phyloP scores from a whole-genome alignment of 1,284 basidiomycete species.

The Tremellales sp. region DNA sequence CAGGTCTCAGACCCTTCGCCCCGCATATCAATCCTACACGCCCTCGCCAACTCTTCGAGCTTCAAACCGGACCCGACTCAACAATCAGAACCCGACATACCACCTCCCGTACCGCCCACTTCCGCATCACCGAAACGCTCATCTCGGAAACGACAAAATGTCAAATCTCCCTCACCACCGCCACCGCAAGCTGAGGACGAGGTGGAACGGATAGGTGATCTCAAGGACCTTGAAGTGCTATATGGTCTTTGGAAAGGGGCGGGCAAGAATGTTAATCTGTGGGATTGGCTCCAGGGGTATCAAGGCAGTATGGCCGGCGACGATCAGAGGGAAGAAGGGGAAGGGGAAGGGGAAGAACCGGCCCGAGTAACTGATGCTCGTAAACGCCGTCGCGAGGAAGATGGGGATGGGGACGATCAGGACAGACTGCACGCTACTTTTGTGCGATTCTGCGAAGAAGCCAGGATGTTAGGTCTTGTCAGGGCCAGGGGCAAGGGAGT shows the following conservation, averaged over 20 bases:
- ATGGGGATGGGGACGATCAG: conserved; percentile 13
- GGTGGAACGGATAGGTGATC: conserved; percentile 5
- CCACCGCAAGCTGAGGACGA: conserved; percentile 2
- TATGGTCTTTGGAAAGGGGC: conserved; percentile 36
- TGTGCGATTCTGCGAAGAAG: conserved; percentile 42
- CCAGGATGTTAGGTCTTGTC: conserved; percentile 41
- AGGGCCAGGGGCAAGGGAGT: conserved; percentile 28
- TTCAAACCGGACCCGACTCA: background rate
- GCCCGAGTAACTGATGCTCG: background rate
- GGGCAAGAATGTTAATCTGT: conserved; percentile 40
- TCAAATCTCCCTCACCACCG: background rate
- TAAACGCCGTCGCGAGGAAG: background rate
- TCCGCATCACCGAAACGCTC: no score
- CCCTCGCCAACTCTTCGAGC: conserved; percentile 11
- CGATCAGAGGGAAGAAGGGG: background rate
- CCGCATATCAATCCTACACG: conserved; percentile 24
- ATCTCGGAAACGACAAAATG: background rate
- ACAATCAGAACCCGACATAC: no score
- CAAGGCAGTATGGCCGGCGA: background rate
- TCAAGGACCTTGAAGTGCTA: conserved; percentile 32
- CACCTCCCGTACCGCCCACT: no score
- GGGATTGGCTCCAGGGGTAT: conserved; percentile 46
- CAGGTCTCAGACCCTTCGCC: conserved; percentile 26
- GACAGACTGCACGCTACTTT: conserved; percentile 38
- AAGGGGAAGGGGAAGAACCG: conserved; percentile 3